A percentile compares a stretch with the other conserved stretches of the same genome.
These are phyloP conservation scores for Cucurbita pepo DNA, from an alignment of 306 rosid species.

Conservation along the genomic window DNA sequence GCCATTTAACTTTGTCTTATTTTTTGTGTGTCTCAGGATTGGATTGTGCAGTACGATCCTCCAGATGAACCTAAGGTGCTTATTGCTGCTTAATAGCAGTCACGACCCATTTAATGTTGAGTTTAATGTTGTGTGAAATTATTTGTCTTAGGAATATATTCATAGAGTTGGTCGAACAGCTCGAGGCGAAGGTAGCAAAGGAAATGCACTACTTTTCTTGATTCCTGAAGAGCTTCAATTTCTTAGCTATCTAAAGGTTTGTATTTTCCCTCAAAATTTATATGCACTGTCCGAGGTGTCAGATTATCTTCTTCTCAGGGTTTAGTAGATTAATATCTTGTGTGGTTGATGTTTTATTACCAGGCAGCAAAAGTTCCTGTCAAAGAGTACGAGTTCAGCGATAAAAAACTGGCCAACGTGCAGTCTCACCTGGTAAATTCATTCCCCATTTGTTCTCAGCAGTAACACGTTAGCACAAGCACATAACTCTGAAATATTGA, in stretches of 20 bases:
- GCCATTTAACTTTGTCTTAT: neutral
- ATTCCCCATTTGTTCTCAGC: neutral
- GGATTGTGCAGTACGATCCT: slow-evolving; percentile 99
- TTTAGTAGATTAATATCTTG: neutral
- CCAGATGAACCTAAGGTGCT: slow-evolving; percentile 94
- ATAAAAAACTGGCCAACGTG: slow-evolving; percentile 69
- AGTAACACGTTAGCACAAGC: neutral
- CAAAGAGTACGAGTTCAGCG: slow-evolving; percentile 48
- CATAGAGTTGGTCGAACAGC: slow-evolving; percentile 99
- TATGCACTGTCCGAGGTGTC: neutral
- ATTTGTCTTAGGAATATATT: slow-evolving; percentile 62
- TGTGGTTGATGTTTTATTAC: neutral
- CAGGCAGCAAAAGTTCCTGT: slow-evolving; percentile 92
- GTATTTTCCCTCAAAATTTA: neutral
- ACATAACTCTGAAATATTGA: neutral
- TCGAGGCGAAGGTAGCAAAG: slow-evolving; percentile 90
- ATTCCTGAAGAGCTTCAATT: slow-evolving; percentile 72
- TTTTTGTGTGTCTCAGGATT: slow-evolving; percentile 46
- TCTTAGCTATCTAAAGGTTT: slow-evolving; percentile 76
- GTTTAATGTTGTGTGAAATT: slow-evolving; percentile 6
- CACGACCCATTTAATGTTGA: neutral
- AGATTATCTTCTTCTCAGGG: neutral
- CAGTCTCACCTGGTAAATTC: slow-evolving; percentile 71
- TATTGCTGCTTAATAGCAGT: neutral
- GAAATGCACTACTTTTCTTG: slow-evolving; percentile 74